A percentile compares a stretch with the other conserved stretches of the same genome.
Evolutionary conservation across 1,284 basidiomycete genomes (phyloP).

Genomic region (Crepidotus sp.): DNA sequence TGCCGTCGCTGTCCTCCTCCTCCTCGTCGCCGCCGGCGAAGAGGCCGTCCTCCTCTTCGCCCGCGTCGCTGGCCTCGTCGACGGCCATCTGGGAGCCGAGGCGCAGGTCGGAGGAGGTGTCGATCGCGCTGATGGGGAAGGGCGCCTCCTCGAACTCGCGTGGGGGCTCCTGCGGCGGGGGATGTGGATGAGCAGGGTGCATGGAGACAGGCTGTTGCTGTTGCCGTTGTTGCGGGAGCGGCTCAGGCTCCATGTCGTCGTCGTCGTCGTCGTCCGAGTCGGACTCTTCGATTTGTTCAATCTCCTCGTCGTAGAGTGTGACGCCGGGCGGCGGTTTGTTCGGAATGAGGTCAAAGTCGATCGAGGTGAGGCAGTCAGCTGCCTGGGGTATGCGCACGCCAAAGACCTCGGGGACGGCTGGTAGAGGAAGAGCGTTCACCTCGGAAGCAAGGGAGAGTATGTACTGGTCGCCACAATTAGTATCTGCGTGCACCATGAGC

Average conservation of each 20-base stretch:
- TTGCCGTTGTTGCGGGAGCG: slow-evolving; percentile 26
- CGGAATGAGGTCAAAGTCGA: slow-evolving; percentile 91
- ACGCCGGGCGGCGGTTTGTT: slow-evolving; percentile 72
- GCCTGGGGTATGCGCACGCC: slow-evolving; percentile 83
- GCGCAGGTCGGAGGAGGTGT: slow-evolving; percentile 58
- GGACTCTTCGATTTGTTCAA: slow-evolving; percentile 68
- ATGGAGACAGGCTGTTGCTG: slow-evolving; percentile 6
- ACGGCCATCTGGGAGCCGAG: slow-evolving; percentile 39
- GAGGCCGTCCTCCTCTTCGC: slow-evolving; percentile 36
- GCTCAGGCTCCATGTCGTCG: slow-evolving; percentile 27
- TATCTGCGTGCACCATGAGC: neutral
- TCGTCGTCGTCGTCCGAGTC: slow-evolving; percentile 58
- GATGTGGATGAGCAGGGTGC: slow-evolving; percentile 5
- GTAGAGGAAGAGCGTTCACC: slow-evolving; percentile 84
- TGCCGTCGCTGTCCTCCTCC: slow-evolving; percentile 62
- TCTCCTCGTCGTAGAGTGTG: slow-evolving; percentile 67
- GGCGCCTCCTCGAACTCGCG: slow-evolving; percentile 33
- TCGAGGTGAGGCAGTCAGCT: slow-evolving; percentile 77
- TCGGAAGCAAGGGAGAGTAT: slow-evolving; percentile 82
- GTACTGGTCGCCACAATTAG: slow-evolving; percentile 47
- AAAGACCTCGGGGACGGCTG: slow-evolving; percentile 90
- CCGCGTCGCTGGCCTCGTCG: slow-evolving; percentile 58
- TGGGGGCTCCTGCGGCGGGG: slow-evolving; percentile 13
- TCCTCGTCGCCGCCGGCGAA: slow-evolving; percentile 50
- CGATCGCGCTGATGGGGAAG: slow-evolving; percentile 48